Evolutionary conservation across 2,329 filamentous ascomycete genomes (phyloP).

Genomic region (Diplocarpon rosae): DNA sequence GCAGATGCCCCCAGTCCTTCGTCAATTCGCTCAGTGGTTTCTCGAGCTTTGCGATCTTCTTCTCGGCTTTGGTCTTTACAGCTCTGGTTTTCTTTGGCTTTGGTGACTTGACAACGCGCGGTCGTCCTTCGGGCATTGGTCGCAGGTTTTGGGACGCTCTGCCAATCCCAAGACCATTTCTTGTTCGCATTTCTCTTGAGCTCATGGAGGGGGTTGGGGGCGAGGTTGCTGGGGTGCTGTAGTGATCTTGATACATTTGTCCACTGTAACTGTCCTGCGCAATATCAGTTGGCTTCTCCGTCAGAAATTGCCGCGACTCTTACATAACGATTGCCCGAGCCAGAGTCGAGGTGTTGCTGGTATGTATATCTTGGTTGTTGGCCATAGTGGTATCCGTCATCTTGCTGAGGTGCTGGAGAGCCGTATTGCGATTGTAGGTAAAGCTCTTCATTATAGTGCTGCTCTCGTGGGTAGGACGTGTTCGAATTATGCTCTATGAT

Average conservation of each 20-base stretch:
- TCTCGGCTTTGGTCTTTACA: constrained; percentile 32
- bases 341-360: constrained; percentile 21
- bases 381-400: constrained; percentile 15
- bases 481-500: constrained; percentile 34
- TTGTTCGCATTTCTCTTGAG: constrained; percentile 20
- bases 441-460: constrained; percentile 19
- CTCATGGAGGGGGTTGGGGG: constrained; percentile 35
- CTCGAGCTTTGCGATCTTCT: constrained; percentile 44
- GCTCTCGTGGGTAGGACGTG: constrained; percentile 21
- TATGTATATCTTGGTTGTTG: constrained; percentile 20
- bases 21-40: constrained; percentile 63
- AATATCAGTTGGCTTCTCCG: constrained; percentile 10
- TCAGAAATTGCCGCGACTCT: constrained; percentile 3
- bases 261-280: constrained; percentile 16
- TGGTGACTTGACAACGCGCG: constrained; percentile 18
- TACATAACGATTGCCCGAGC: constrained; percentile 22
- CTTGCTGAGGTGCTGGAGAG: constrained; percentile 18
- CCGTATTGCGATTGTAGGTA: constrained; percentile 21
- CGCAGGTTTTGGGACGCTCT: constrained; percentile 19
- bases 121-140: constrained; percentile 21
- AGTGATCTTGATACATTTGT: constrained; percentile 28
- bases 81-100: constrained; percentile 28
- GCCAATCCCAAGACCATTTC: constrained; percentile 21
- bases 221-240: constrained; percentile 42
- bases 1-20: constrained; percentile 46